Evolutionary conservation across 768 basidiomycete genomes (phyloP), one percentile per base, ranked within the genome.

Genomic region (Tulasnella calospora): DNA sequence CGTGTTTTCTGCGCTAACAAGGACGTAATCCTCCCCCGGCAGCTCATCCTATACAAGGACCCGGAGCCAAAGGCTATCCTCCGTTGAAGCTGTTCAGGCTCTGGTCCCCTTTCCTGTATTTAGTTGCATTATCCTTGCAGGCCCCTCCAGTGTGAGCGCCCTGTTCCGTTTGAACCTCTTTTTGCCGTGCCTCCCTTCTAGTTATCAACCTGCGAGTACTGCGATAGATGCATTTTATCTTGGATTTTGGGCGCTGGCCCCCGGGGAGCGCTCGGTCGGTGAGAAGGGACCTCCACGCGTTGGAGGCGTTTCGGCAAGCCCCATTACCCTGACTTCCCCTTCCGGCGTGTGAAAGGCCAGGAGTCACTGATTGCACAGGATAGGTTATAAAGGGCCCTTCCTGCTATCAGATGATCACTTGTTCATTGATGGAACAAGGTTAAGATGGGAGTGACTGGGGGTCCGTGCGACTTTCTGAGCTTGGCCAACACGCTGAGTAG

Each of bases 11-110:
- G 74, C 51, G 51, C 51, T n/a, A 67, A 44, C 8, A 76, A 76
- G 57, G 74, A 76, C 33, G n/a, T 57, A 3, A 57, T 76, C 51
- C 44, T 76, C 5, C 74, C 74, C 17, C 44, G 74, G 19, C 55
- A 76, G 13, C 33, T 76, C 0, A 67, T 67, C 46, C 27, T 76
- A 27, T 76, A 76, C 30, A 55, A 67, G 27, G 33, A 38, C n/a
- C 36, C 71, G n/a, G 36, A 40, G 8, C 71, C 36, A n/a, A 44
- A 35, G 27, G 23, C 71, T 13, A 30, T 30, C 57, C 21, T 61
- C 12, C 30, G 10, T 3, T 61, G 23, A 61, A 12, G 10, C 12
- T 9, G n/a, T 23, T n/a, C 57, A 13, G 27, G 57, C 1, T 5
- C 57, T n/a, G 7, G n/a, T 30, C n/a, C 30, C 55, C 10, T 23